Evolutionary conservation across 257 asterid species (phyloP).

Genomic region (Solanum chaucha): DNA sequence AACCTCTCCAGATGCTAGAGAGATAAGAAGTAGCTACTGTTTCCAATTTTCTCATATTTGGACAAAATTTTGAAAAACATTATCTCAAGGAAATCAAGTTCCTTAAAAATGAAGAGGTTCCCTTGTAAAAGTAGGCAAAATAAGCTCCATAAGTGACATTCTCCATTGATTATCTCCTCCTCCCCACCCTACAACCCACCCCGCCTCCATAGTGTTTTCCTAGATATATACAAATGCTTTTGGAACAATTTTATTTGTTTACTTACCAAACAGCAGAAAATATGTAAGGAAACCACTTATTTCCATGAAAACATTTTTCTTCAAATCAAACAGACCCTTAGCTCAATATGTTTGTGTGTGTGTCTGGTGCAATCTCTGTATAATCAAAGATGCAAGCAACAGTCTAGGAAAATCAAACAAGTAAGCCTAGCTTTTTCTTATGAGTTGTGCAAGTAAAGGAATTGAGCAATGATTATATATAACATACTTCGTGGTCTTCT

Average conservation of each 20-base stretch:
- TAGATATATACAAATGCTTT: neutral
- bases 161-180: neutral
- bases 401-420: neutral
- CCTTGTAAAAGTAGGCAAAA: neutral
- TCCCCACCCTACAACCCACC: neutral
- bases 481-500: slow-evolving; percentile 48
- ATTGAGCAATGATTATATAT: neutral
- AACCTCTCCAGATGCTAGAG: neutral
- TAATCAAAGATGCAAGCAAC: neutral
- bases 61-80: neutral
- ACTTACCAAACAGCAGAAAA: neutral
- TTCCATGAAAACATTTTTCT: neutral
- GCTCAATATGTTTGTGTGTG: neutral
- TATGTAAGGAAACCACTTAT: neutral
- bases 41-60: neutral
- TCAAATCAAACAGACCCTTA: neutral
- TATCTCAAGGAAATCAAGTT: neutral
- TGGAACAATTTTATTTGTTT: neutral
- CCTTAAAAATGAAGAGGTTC: neutral
- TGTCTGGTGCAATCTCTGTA: neutral
- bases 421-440: neutral
- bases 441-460: neutral
- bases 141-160: neutral
- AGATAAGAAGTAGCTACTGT: neutral
- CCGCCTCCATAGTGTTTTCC: neutral